Percentiles rank a stretch among this genome's conserved stretches.
Conservation (phyloP, 805 yeast species). For the Pichia paraexigua region DNA sequence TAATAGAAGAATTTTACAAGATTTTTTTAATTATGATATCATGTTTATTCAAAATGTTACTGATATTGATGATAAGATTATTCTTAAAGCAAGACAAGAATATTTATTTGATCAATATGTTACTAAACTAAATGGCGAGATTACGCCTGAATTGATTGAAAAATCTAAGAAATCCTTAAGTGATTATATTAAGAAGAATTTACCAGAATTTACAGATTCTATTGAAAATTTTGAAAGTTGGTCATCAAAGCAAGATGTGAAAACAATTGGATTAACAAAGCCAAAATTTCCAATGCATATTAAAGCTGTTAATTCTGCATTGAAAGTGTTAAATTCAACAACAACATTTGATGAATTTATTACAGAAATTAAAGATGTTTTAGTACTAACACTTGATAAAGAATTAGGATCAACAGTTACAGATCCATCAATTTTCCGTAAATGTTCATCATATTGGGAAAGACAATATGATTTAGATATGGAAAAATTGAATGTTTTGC, state of each 20-base stretch:
- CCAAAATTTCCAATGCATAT: slow-evolving; percentile 88
- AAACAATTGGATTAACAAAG: slow-evolving; percentile 41
- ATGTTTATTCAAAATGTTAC: slow-evolving; percentile 93
- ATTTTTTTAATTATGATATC: slow-evolving; percentile 86
- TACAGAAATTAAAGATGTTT: slow-evolving; percentile 57
- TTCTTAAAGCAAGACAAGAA: slow-evolving; percentile 87
- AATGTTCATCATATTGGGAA: slow-evolving; percentile 88
- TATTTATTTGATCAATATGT: slow-evolving; percentile 63
- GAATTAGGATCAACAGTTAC: slow-evolving; percentile 68
- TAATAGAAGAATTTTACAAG: slow-evolving; percentile 79
- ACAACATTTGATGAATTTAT: slow-evolving; percentile 34
- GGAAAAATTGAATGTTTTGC: slow-evolving; percentile 73
- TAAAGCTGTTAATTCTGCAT: slow-evolving; percentile 51
- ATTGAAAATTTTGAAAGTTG: slow-evolving; percentile 41
- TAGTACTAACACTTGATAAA: slow-evolving; percentile 65
- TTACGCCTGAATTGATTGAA: slow-evolving; percentile 30
- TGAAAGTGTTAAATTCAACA: slow-evolving; percentile 14
- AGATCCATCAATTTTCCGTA: slow-evolving; percentile 77
- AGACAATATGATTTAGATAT: slow-evolving; percentile 76
- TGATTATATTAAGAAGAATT: slow-evolving; percentile 44
- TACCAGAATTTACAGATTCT: slow-evolving; percentile 34
- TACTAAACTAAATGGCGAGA: slow-evolving; percentile 21
- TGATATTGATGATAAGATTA: slow-evolving; percentile 97
- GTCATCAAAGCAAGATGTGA: slow-evolving; percentile 42
- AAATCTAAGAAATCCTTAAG: slow-evolving; percentile 38